Evolutionary conservation across 768 basidiomycete genomes (phyloP).

Genomic region (Lentinula edodes): DNA sequence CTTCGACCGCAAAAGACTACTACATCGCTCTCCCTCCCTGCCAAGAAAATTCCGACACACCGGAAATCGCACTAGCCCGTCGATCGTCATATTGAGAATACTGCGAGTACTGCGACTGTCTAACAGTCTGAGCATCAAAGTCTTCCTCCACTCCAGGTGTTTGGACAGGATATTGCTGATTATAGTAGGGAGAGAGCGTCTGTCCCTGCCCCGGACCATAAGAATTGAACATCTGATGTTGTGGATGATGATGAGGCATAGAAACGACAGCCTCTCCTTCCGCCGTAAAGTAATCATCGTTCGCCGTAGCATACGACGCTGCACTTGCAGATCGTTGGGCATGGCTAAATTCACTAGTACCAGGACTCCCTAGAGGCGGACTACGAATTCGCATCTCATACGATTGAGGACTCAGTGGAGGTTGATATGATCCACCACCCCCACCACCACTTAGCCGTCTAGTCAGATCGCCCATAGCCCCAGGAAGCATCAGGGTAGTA

Average conservation of each 20-base stretch:
- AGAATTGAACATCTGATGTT: background rate
- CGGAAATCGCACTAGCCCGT: background rate
- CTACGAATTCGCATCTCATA: conserved; percentile 37
- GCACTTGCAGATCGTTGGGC: conserved; percentile 3
- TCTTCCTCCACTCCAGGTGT: background rate
- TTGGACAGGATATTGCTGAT: background rate
- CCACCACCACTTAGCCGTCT: conserved; percentile 10
- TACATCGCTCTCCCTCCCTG: conserved; percentile 11
- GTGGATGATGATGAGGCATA: background rate
- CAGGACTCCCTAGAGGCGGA: conserved; percentile 13
- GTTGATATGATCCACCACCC: conserved; percentile 9
- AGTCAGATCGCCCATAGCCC: conserved; percentile 1
- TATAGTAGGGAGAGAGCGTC: background rate
- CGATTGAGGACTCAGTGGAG: conserved; percentile 12
- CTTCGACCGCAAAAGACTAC: background rate
- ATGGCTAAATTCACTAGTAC: background rate
- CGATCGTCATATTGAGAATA: conserved; percentile 21
- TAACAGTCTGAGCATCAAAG: background rate
- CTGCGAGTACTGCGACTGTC: conserved; percentile 7
- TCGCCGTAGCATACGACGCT: conserved; percentile 39
- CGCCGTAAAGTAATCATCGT: conserved; percentile 31
- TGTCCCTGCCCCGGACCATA: background rate
- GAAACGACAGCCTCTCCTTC: conserved; percentile 13
- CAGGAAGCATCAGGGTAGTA: conserved; percentile 5
- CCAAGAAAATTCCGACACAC: conserved; percentile 9